Base-by-base conservation (phyloP, 2,329 filamentous ascomycete genomes). In the Pseudogymnoascus sp. region DNA sequence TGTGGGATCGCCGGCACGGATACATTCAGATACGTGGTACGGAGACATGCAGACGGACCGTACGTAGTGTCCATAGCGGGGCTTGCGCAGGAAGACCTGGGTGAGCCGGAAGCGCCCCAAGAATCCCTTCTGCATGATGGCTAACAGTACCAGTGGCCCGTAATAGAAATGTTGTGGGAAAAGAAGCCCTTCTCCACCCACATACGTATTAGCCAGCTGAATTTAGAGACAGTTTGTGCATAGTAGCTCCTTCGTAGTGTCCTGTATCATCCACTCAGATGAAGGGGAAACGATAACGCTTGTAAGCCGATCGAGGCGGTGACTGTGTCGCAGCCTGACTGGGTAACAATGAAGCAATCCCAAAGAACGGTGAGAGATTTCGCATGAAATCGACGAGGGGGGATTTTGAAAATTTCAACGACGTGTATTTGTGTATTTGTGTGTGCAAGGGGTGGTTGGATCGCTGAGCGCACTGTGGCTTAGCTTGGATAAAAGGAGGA, bases 221-320 rank as follows among this genome's bases (percentile, higher is more conserved):
- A 55, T 55, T 55, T 18, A 9, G 35, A 12, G 29, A 55, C 48
- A 21, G 33, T 55, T 55, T 35, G 29, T 55, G 48, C 48, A 29
- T 55, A 55, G 48, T 15, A 55, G 9, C 29, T 21, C 35, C 29
- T 18, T n/a, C 5, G 48, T 55, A 33, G 29, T 55, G 29, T 55
- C 9, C 9, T 21, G n/a, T 33, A 55, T 55, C 48, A 55, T 15
- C 48, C 48, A 55, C 48, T 55, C 48, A 55, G 48, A 10, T 55
- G 48, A 55, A 31, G 8, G 48, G 48, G 29, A 35, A 55, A 35
- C 29, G 48, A 55, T 55, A 35, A 55, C 48, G 48, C 48, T 55
- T 55, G 48, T 55, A 55, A 55, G 48, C 48, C 48, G 48, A 55
- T 55, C 48, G 48, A 55, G 29, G 48, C 48, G 48, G 48, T 55